These are phyloP conservation scores for Pichia sp. DNA, from an alignment of 1,139 yeast genomes.

Conservation along the genomic window DNA sequence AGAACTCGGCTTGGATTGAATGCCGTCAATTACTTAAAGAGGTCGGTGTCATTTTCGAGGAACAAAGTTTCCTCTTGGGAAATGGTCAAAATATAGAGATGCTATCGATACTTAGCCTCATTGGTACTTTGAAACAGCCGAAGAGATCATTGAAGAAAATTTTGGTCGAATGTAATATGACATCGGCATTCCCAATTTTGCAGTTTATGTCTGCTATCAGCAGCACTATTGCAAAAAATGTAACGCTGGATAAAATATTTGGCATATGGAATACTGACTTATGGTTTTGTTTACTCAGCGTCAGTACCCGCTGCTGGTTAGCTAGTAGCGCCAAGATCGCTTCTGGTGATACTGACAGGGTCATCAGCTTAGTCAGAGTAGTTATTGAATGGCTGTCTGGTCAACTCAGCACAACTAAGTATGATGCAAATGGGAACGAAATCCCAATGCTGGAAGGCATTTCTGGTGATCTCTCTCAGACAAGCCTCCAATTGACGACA, in stretches of 20 bases:
- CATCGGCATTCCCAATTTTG: constrained; percentile 32
- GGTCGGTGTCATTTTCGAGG: constrained; percentile 9
- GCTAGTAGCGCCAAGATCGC: constrained; percentile 11
- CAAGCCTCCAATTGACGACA: not conserved
- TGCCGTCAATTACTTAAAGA: constrained; percentile 4
- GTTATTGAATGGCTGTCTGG: constrained; percentile 20
- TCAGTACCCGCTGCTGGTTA: constrained; percentile 15
- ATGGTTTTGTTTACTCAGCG: constrained; percentile 11
- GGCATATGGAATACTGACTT: constrained; percentile 15
- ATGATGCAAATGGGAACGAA: not conserved
- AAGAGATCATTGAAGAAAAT: constrained; percentile 52
- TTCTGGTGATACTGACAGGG: constrained; percentile 9
- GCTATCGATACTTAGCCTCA: constrained; percentile 9
- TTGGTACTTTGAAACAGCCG: constrained; percentile 44
- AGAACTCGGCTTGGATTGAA: constrained; percentile 8
- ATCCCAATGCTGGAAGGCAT: not conserved
- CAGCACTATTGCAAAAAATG: not conserved
- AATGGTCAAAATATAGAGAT: not conserved
- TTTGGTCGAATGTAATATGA: constrained; percentile 52
- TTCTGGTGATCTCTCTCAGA: not conserved
- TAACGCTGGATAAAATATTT: constrained; percentile 7
- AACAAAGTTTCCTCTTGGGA: not conserved
- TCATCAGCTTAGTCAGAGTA: constrained; percentile 5
- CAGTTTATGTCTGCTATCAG: constrained; percentile 17
- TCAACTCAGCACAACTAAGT: constrained; percentile 14